Conservation (phyloP, 2,329 filamentous ascomycete species). For the Nothophoma quercina region DNA sequence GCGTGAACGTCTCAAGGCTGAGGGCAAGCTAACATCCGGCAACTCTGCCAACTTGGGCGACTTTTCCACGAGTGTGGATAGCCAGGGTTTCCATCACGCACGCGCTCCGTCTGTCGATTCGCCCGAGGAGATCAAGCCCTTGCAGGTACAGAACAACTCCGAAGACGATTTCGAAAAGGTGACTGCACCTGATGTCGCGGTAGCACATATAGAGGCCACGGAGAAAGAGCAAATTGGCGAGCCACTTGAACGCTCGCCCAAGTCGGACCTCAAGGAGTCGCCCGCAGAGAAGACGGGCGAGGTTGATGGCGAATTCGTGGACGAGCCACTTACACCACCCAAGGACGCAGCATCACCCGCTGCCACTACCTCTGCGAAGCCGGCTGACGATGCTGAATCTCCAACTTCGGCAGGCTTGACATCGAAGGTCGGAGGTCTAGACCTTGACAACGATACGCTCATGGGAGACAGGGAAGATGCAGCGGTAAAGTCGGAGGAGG, state of each 20-base stretch:
- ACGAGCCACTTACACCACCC: constrained; percentile 74
- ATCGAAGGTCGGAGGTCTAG: constrained; percentile 63
- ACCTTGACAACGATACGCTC: constrained; percentile 66
- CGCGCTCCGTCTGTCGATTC: constrained; percentile 58
- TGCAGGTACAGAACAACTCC: constrained; percentile 81
- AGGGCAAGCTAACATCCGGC: constrained; percentile 74
- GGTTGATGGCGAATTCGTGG: constrained; percentile 74
- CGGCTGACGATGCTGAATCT: constrained; percentile 48
- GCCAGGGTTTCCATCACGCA: constrained; percentile 60
- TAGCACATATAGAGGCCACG: constrained; percentile 67
- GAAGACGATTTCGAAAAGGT: constrained; percentile 98
- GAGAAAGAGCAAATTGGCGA: constrained; percentile 55
- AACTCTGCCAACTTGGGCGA: constrained; percentile 64
- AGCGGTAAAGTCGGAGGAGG: constrained; percentile 26
- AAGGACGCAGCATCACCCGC: constrained; percentile 33
- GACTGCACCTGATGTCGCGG: constrained; percentile 70
- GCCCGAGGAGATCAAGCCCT: constrained; percentile 71
- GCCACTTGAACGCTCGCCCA: constrained; percentile 52
- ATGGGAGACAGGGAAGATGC: constrained; percentile 50
- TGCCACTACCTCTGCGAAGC: constrained; percentile 29
- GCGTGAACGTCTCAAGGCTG: constrained; percentile 77
- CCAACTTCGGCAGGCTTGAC: constrained; percentile 63
- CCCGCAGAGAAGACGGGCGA: constrained; percentile 31
- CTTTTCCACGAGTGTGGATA: constrained; percentile 61
- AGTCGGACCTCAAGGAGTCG: constrained; percentile 48